Base-by-base conservation (phyloP, 2,329 filamentous ascomycete species). In the Tolypocladium paradoxum region DNA sequence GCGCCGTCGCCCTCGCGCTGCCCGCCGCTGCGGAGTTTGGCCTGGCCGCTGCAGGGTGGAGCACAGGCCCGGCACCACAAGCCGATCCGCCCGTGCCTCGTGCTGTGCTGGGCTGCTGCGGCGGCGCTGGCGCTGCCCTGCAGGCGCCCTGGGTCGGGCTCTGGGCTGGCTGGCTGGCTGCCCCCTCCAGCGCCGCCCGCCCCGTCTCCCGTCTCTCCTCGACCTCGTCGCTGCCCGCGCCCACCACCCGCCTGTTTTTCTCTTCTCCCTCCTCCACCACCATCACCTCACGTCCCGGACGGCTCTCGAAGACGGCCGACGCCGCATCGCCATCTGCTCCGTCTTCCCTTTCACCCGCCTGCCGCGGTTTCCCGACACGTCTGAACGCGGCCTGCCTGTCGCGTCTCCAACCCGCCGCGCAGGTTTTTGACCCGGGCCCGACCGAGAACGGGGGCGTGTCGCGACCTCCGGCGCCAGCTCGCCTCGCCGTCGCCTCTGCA, bases 71-170 rank as follows among this genome's bases (percentile, higher is more conserved):
- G 56, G 56, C 54, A 58, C 50, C 54, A 50, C 55, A 55, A 52
- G 57, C 57, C 57, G 57, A 58, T 58, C 53, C 57, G 53, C 57
- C 55, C 55, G 57, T 57, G 48, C 54, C 45, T 43, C 27, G 22
- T 29, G 49, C 47, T 22, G 22, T 31, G 33, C 14, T 38, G 47
- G 47, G 27, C n/a, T 43, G 53, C 55, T 56, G 53, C 50, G 55
- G 55, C 51, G 22, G 24, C 24, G 20, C 48, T 36, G 47, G 29
- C 33, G 31, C 34, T 49, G 22, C 40, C n/a, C 36, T 40, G 37
- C 37, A 40, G 37, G 37, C 37, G 37, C 37, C 37, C 24, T 40
- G 37, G 37, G 20, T 24, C 37, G 16, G 24, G 40, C 24, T 7
- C 40, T 29, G 40, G 40, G 16, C 16, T 5, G 12, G 9, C 5